phyloP scores from a whole-genome alignment of 2,329 filamentous ascomycete genomes.

The Trichoderma arundinaceum region DNA sequence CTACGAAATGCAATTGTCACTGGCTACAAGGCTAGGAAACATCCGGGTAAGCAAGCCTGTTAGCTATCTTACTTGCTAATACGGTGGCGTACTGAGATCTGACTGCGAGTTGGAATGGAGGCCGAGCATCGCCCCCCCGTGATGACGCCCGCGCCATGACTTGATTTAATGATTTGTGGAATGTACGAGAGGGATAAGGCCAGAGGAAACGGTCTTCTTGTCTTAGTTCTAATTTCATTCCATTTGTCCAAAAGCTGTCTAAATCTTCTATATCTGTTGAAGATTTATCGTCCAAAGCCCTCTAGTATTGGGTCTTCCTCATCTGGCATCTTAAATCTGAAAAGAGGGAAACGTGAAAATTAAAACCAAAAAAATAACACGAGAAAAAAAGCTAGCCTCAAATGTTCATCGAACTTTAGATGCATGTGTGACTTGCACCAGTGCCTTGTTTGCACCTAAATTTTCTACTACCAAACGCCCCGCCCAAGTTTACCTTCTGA shows the following conservation, averaged over 20 bases:
- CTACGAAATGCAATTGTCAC: no score
- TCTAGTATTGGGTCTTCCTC: background rate
- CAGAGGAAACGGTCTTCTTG: background rate
- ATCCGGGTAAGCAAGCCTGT: no score
- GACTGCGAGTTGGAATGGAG: no score
- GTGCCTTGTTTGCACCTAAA: background rate
- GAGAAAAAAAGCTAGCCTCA: background rate
- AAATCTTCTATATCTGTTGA: slow-evolving; percentile 24
- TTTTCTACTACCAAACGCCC: slow-evolving; percentile 13
- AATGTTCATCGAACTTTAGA: background rate
- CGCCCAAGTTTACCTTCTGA: background rate
- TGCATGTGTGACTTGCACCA: background rate
- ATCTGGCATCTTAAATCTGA: background rate
- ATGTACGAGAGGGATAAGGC: background rate
- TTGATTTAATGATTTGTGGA: no score
- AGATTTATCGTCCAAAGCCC: slow-evolving; percentile 14
- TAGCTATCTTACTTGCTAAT: no score
- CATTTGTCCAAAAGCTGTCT: background rate
- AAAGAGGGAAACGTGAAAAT: background rate
- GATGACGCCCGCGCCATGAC: no score
- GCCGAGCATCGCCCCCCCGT: no score
- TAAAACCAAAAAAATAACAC: background rate
- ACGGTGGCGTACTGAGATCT: no score
- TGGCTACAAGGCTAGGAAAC: no score
- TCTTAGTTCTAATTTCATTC: background rate